Evolutionary conservation across 257 asterid genomes (phyloP), one percentile per base, ranked within the genome.

Genomic region (Forsythia viridissima): DNA sequence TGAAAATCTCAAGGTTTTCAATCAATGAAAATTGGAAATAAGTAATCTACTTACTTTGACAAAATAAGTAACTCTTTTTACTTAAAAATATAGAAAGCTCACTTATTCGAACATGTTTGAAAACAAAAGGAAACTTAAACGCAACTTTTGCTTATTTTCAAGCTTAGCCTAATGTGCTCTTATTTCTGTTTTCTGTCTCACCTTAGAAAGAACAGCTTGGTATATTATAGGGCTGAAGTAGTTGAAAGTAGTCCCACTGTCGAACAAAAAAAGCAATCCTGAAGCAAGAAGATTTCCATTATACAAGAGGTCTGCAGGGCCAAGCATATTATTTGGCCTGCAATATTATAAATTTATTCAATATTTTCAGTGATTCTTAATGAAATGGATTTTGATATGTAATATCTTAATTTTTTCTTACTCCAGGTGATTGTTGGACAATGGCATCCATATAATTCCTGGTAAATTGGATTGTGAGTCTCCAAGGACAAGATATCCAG

Each of bases 401-500:
- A 9, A 72, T 34, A 43, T 6, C 21, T 55, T 5, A 6, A 5
- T 6, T 6, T 40, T 40, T 34, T 3, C 88, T 76, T 81, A 85
- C 89, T 85, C 87, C 24, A 21, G 12, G 13, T 74, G 61, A 43
- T 72, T 59, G 76, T 65, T 80, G 46, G 74, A 72, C 38, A 85
- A 61, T 71, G 91, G 78, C 51, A 76, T 55, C 91, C 91, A 87
- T 2, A 75, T 70, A 24, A 85, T 69, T 77, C 83, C 83, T 15
- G 86, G 79, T 85, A 44, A 59, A 30, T 95, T 96, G 73, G 91
- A 79, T 75, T 91, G 80, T 76, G 86, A 94, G 61, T 93, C 98
- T 65, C 99, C 99, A 21, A 95, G 84, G 87, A 91, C 92, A 82
- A 95, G 93, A 85, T 84, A 93, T 38, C 98, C 98, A 37, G 94